Conservation (phyloP, 352 stramenopile species). For the Phytophthora ramorum region DNA sequence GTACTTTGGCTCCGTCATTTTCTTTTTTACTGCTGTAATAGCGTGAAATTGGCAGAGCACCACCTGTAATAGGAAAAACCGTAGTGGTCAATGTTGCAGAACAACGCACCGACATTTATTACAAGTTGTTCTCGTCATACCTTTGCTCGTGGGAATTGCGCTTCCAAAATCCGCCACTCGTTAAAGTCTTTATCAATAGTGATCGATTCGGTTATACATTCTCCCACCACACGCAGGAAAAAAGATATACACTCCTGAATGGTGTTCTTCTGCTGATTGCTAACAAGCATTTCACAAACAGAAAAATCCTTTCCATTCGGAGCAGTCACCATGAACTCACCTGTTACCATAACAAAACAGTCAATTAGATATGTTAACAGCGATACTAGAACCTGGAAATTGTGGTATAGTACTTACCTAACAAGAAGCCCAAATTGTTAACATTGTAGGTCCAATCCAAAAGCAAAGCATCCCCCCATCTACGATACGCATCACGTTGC, state of each 20-base stretch:
- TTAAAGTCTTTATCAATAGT: constrained; percentile 6
- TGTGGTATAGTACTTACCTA: too few relatives aligned
- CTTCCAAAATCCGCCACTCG: constrained; percentile 10
- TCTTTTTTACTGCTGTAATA: constrained; percentile 6
- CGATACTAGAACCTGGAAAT: too few relatives aligned
- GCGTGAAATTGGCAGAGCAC: constrained; percentile 15
- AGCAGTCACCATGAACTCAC: constrained; percentile 15
- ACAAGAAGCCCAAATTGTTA: constrained; percentile 10
- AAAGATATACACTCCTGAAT: not conserved
- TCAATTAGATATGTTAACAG: too few relatives aligned
- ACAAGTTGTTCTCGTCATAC: too few relatives aligned
- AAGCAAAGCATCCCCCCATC: constrained; percentile 16
- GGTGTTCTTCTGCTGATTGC: not conserved
- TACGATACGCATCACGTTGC: constrained; percentile 7
- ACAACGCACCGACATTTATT: too few relatives aligned
- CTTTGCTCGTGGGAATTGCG: too few relatives aligned
- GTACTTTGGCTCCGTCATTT: constrained; percentile 6
- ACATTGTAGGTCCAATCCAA: constrained; percentile 13
- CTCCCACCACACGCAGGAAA: not conserved
- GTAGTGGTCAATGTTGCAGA: too few relatives aligned
- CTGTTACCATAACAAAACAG: too few relatives aligned
- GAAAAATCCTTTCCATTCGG: constrained; percentile 12
- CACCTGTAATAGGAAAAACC: too few relatives aligned
- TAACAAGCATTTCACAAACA: constrained; percentile 10
- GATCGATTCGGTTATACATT: not conserved